Percentiles rank a stretch among this genome's conserved stretches.
Conservation (phyloP, 345 rosid species). For the Eucalyptus leucophloia region DNA sequence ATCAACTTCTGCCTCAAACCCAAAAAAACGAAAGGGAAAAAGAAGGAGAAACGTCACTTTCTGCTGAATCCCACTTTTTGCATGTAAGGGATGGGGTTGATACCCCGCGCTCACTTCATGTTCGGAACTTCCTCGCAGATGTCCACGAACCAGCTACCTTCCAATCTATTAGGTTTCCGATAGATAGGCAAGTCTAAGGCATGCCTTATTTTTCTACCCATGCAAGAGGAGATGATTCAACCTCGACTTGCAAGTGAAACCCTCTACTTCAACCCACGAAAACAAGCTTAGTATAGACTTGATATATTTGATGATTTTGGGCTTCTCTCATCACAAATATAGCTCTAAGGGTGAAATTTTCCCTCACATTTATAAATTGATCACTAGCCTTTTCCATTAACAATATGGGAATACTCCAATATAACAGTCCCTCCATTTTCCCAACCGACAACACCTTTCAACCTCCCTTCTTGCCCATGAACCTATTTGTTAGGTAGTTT, state of each 20-base stretch:
- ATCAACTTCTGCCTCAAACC: background rate
- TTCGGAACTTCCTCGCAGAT: background rate
- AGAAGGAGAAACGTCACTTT: background rate
- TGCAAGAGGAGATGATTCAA: background rate
- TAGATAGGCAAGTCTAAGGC: background rate
- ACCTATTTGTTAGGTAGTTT: too few relatives aligned
- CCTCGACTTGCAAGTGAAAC: background rate
- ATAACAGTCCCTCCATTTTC: too few relatives aligned
- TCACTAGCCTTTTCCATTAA: too few relatives aligned
- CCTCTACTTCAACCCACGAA: background rate
- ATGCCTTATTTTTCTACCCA: background rate
- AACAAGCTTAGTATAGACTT: conserved; percentile 8
- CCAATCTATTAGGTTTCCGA: background rate
- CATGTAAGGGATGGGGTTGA: background rate
- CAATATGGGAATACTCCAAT: rapidly evolving
- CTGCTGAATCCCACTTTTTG: background rate
- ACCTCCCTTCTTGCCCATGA: too few relatives aligned
- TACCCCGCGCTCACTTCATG: background rate
- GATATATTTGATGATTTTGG: background rate
- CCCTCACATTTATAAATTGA: too few relatives aligned
- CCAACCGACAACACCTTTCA: too few relatives aligned
- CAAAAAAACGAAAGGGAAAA: background rate
- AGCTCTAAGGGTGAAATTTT: too few relatives aligned
- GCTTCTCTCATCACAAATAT: too few relatives aligned
- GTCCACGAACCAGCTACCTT: too few relatives aligned